Evolutionary conservation across 2,329 filamentous ascomycete species (phyloP), one percentile per base, ranked within the genome.

Genomic region (Pyrenophora seminiperda): DNA sequence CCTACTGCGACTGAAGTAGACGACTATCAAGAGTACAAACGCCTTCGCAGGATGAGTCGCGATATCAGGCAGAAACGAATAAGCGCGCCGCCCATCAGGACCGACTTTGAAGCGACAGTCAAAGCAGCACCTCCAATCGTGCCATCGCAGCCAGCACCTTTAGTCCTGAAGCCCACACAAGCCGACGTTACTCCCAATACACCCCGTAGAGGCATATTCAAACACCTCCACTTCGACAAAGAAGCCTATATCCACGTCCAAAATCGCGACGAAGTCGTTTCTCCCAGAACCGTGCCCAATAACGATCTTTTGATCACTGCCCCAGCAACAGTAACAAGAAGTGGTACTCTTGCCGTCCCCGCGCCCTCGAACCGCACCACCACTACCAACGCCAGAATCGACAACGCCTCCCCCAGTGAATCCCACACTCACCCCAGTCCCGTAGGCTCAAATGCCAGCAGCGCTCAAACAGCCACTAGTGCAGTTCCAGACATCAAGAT

Each of bases 1-100:
- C 78, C 78, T 0, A 71, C 65, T 11, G 66, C 74, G 1, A 73
- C 74, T 33, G 77, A 80, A 47, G 53, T 77, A 5, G 78, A 80
- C 50, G 77, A 80, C 44, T 80, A 79, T 47, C 54, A 59, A 4
- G 76, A 78, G 41, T 79, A 77, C 65, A 79, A 79, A 56, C 73
- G 75, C 1, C 51, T 77, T 6, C 62, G 66, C 7, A 69, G 59
- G 9, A 13, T 59, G 13, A 37, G 65, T 15, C 63, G 58, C 4
- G 62, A 66, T 3, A 22, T 42, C 0, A 59, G 46, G 7, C 56
- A 38, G 15, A 56, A 49, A 22, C 53, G 30, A n/a, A 14, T 39
- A 20, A 24, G 5, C 17, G 11, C 34, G 18, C 3, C 13, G 11
- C 4, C 22, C 7, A 13, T 29, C 17, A 52, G 22, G 14, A 4